These are phyloP conservation scores for Gastrodia elata DNA, from an alignment of 106 monocot species.

Conservation along the genomic window DNA sequence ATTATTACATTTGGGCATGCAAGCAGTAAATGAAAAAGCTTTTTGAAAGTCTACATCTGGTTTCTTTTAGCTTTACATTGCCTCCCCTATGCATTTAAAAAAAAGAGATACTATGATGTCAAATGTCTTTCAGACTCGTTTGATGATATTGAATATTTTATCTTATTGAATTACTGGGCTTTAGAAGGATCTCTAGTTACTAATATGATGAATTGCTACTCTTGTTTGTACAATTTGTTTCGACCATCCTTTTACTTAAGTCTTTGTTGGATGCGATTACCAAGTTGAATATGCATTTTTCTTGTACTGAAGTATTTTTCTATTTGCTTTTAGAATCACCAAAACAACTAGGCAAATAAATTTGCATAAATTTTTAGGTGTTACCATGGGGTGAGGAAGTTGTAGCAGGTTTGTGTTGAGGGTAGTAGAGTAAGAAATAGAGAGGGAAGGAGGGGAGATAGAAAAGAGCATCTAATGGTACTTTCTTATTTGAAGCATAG, in stretches of 20 bases:
- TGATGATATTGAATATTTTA: not conserved
- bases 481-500: too few relatives aligned
- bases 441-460: too few relatives aligned
- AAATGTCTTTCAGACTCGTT: not conserved
- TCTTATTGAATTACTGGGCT: not conserved
- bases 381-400: too few relatives aligned
- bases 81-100: not conserved
- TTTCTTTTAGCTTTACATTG: slow-evolving; percentile 1
- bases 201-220: not conserved
- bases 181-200: not conserved
- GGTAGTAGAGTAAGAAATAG: too few relatives aligned
- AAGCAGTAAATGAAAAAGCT: not conserved
- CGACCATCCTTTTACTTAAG: not conserved
- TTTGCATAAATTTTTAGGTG: too few relatives aligned
- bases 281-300: not conserved
- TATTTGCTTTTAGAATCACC: too few relatives aligned
- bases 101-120: not conserved
- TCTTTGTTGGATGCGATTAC: not conserved
- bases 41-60: not conserved
- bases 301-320: too few relatives aligned
- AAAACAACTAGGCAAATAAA: too few relatives aligned
- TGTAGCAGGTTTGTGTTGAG: too few relatives aligned
- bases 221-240: not conserved
- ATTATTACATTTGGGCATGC: not conserved
- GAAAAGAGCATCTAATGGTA: too few relatives aligned